Evolutionary conservation across 2,329 filamentous ascomycete species (phyloP), one percentile per base, ranked within the genome.

Genomic region (Beauveria pseudobassiana): DNA sequence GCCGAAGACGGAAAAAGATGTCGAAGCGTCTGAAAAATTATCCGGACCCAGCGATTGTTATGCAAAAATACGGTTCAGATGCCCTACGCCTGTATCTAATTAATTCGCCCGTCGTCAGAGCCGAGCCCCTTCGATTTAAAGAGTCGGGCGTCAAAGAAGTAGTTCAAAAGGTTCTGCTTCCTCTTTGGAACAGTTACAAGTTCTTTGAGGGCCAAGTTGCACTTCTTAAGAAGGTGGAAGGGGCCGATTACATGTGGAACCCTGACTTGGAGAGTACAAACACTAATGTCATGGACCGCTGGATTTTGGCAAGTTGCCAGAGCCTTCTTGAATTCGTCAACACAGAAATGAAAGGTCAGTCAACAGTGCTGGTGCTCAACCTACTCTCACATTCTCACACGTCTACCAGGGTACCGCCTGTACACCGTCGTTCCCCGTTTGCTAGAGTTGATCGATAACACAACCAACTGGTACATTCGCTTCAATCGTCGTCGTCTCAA

Each of bases 381-480:
- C 9, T 8, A 12, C 5, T 18, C 5, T 18, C 26, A 18, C n/a
- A 40, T 38, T 38, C 59, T 49, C 62, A 38, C 50, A 53, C 12
- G 53, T 26, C 16, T 50, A 6, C 0, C 55, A 80, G 87, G 78
- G 7, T 91, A 91, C 72, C 87, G 89, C 46, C 76, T 93, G 42
- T 98, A 97, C 75, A 98, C 93, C 1, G 93, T 98, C 50, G 92
- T 96, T 50, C 93, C 93, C 8, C 84, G 90, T 65, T 78, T 98
- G 63, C 82, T 96, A 20, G 83, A 83, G 62, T 83, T 96, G 69
- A 96, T 97, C 66, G 93, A 97, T 70, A 92, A 96, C 76, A 92
- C 90, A 4, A 97, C 93, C n/a, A 98, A 98, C 76, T 97, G 93
- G 93, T 97, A 97, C 76, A 97, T 97, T 73, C 85, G 92, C 64